These are phyloP conservation scores for Lentinula novae-zelandiae DNA, from an alignment of 1,284 basidiomycete genomes.

Conservation along the genomic window DNA sequence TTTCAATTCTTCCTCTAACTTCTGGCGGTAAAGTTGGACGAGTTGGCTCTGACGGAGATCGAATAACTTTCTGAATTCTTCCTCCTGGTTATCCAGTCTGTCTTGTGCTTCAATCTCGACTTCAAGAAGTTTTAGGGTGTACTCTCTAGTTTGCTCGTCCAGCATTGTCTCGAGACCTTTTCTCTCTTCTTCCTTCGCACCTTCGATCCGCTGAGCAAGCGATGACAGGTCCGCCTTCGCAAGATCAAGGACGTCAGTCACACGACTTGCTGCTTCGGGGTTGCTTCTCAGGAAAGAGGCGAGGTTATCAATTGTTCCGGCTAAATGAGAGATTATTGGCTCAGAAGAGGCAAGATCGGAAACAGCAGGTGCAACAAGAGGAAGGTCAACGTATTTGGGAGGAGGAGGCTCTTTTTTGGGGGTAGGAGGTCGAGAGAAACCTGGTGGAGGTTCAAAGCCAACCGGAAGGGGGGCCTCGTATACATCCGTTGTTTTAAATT, in stretches of 20 bases:
- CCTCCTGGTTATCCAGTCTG: conserved; percentile 83
- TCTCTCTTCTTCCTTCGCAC: conserved; percentile 81
- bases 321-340: conserved; percentile 90
- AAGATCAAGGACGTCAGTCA: conserved; percentile 64
- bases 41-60: conserved; percentile 78
- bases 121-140: conserved; percentile 79
- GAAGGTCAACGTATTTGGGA: conserved; percentile 47
- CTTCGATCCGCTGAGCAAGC: conserved; percentile 76
- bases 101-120: conserved; percentile 83
- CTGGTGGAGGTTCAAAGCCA: conserved; percentile 89
- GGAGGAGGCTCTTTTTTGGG: conserved; percentile 37
- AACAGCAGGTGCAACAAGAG: conserved; percentile 81
- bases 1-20: conserved; percentile 83
- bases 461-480: conserved; percentile 80
- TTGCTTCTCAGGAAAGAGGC: conserved; percentile 78
- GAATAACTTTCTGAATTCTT: conserved; percentile 81
- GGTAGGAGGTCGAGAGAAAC: conserved; percentile 62
- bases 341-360: conserved; percentile 72
- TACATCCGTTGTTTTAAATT: conserved; percentile 33
- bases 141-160: conserved; percentile 82
- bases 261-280: conserved; percentile 65
- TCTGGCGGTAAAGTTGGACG: conserved; percentile 79
- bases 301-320: conserved; percentile 90
- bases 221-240: conserved; percentile 85
- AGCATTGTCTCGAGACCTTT: conserved; percentile 74